A percentile compares a stretch with the other conserved stretches of the same genome.
Evolutionary conservation across 345 rosid genomes (phyloP).

Genomic region (Chamaenerion angustifolium): DNA sequence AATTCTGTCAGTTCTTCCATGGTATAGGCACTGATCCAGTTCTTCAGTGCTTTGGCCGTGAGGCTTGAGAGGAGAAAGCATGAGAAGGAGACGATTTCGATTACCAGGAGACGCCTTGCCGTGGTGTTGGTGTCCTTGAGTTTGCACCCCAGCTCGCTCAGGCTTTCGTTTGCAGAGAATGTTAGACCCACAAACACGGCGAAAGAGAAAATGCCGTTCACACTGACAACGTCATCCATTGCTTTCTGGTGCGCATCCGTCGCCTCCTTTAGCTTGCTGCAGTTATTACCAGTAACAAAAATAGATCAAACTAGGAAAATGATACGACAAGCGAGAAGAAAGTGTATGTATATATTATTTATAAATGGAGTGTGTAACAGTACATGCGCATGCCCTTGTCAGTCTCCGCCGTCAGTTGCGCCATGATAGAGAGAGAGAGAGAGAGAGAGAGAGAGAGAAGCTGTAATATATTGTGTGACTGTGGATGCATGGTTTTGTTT

Average conservation of each 20-base stretch:
- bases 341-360: no score
- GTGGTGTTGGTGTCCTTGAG: not conserved
- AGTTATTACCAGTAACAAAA: no score
- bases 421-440: no score
- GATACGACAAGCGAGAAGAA: no score
- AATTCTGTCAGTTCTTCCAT: not conserved
- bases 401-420: no score
- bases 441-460: no score
- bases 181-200: conserved; percentile 30
- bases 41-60: conserved; percentile 23
- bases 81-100: conserved; percentile 24
- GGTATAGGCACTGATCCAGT: conserved; percentile 8
- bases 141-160: no score
- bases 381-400: no score
- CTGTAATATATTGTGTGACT: no score
- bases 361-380: no score
- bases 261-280: not conserved
- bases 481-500: no score
- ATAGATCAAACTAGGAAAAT: no score
- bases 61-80: conserved; percentile 24
- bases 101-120: conserved; percentile 8
- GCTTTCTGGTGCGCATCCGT: conserved; percentile 9
- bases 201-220: conserved; percentile 24
- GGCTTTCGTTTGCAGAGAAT: not conserved
- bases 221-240: conserved; percentile 23